Base-by-base conservation (phyloP, 768 basidiomycete species). In the Rhodosporidiobolus odoratus region DNA sequence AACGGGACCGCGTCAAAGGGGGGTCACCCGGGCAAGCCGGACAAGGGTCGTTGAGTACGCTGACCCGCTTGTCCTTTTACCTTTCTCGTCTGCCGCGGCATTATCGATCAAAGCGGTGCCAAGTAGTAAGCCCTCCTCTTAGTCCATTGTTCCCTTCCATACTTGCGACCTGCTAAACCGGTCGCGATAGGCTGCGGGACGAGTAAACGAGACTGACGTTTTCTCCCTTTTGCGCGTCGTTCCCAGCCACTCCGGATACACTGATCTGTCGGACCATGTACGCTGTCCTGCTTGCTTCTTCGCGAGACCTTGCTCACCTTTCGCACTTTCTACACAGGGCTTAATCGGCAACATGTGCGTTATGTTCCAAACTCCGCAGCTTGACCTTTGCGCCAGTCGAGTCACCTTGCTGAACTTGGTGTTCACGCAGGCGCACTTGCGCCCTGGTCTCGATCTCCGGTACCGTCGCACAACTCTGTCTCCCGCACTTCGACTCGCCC, bases 401-500 rank as follows among this genome's bases (percentile, higher is more conserved):
- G 43, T 23, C 12, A 25, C 8, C n/a, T n/a, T n/a, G 13, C 32
- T 21, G 54, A 32, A 27, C 30, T 19, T 21, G 3, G 23, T 15
- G 17, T 13, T 57, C 21, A 12, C 13, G 10, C 43, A 60, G 58
- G 58, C 58, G 66, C 23, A 68, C 66, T 6, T 64, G 63, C 7
- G 73, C 73, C 0, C 64, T 75, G 30, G 61, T 75, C 23, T 71
- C 70, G 7, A 72, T 75, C 57, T 63, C 60, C 38, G 74, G 74
- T 10, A 75, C 74, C 0, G 37, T 75, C 30, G 60, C 74, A 2
- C 61, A 63, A 23, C 60, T 75, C 21, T 75, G 74, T 62, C 64
- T 66, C 12, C 74, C 74, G 35, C 68, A 75, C 66, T 75, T 75
- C 50, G 74, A 75, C 58, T 69, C 67, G 15, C 74, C 72, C 21